These are phyloP conservation scores for Komagataella pastoris DNA, from an alignment of 805 yeast genomes.

Conservation along the genomic window DNA sequence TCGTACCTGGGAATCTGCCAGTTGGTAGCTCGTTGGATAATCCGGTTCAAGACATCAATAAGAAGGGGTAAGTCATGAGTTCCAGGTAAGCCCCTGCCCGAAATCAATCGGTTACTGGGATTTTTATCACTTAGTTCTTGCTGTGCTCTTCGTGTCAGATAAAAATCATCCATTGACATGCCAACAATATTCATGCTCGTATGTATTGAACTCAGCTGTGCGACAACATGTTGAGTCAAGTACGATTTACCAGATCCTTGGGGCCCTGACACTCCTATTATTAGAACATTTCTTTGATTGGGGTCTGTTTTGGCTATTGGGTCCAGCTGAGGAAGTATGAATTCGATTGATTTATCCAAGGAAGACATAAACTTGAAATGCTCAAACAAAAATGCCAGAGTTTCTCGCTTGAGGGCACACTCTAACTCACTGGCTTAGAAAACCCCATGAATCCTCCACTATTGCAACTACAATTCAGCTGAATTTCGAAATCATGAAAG, in stretches of 20 bases:
- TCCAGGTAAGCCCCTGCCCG: slow-evolving; percentile 86
- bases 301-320: slow-evolving; percentile 11
- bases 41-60: slow-evolving; percentile 18
- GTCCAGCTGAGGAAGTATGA: slow-evolving; percentile 12
- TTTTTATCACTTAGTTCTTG: slow-evolving; percentile 22
- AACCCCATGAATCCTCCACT: too few relatives aligned
- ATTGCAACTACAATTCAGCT: not conserved
- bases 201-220: slow-evolving; percentile 18
- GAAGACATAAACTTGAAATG: slow-evolving; percentile 5
- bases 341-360: slow-evolving; percentile 10
- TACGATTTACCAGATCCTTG: slow-evolving; percentile 74
- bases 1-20: slow-evolving; percentile 58
- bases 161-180: slow-evolving; percentile 80
- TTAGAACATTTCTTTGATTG: slow-evolving; percentile 21
- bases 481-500: not conserved
- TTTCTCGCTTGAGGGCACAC: slow-evolving; percentile 41
- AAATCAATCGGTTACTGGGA: slow-evolving; percentile 37
- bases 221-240: slow-evolving; percentile 27
- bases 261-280: slow-evolving; percentile 54
- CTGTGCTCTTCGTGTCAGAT: slow-evolving; percentile 57
- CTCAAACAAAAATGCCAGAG: slow-evolving; percentile 3
- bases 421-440: too few relatives aligned
- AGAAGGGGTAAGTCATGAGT: slow-evolving; percentile 65
- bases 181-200: slow-evolving; percentile 26
- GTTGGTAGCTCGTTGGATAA: slow-evolving; percentile 12